Evolutionary conservation across 106 monocot genomes (phyloP).

Genomic region (Dendrobium officinale): DNA sequence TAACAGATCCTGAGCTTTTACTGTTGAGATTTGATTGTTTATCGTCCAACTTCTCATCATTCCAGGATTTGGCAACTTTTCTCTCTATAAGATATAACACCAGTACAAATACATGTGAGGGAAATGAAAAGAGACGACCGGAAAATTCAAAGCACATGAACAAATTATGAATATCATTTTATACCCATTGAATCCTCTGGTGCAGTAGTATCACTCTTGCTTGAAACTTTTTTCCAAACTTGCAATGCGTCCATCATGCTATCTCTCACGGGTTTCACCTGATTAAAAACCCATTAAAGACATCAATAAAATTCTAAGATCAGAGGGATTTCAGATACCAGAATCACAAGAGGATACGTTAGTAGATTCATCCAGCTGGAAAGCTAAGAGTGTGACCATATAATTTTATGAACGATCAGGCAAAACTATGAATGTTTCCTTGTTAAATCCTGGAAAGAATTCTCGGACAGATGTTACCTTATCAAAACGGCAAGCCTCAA

Average conservation of each 20-base stretch:
- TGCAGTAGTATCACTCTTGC: conserved; percentile 32
- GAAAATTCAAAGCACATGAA: conserved; percentile 1
- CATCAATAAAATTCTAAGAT: neutral
- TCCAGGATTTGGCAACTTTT: conserved; percentile 25
- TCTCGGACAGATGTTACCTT: conserved; percentile 40
- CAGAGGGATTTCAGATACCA: neutral
- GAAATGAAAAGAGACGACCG: neutral
- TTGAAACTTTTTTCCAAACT: conserved; percentile 66
- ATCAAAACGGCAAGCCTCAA: conserved; percentile 93
- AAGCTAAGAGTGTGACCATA: neutral
- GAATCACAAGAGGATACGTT: neutral
- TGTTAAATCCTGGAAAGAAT: neutral
- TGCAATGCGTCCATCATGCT: conserved; percentile 75
- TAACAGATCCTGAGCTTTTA: conserved; percentile 33
- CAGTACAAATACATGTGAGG: neutral
- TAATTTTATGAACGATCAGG: neutral
- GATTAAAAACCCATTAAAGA: neutral
- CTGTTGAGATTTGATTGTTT: conserved; percentile 27
- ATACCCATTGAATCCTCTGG: conserved; percentile 39
- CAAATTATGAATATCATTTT: conserved; percentile 7
- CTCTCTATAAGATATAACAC: conserved; percentile 24
- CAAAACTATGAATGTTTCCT: neutral
- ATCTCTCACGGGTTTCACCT: conserved; percentile 97
- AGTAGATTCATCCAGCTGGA: neutral
- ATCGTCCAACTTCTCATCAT: conserved; percentile 31